Evolutionary conservation across 192 early-diverging fungal genomes (phyloP), one percentile per base, ranked within the genome.

Genomic region (Coemansia sp.): DNA sequence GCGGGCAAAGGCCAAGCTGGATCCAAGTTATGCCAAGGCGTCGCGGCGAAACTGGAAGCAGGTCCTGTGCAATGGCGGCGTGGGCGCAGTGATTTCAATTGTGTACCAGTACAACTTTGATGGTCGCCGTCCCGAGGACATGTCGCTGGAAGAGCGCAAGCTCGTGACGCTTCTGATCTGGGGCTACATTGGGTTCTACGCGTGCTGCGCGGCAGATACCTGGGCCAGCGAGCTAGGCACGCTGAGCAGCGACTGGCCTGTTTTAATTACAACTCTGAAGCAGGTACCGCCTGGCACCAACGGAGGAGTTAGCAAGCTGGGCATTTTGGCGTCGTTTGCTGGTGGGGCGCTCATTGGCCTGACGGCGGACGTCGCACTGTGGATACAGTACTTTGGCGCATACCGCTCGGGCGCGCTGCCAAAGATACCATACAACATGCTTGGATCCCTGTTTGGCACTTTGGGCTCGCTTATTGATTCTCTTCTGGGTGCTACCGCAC

Each of bases 181-280:
- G 62, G 77, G 72, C 6, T 88, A 90, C 61, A 67, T 88, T 31
- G 86, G 79, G 58, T 86, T 77, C 54, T 90, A 90, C 65, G 85
- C 89, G 5, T 89, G 88, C 66, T 90, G 89, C 53, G 75, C 78
- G 11, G 90, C 86, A 4, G 90, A 91, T 59, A 91, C 90, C 10
- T 96, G 91, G 92, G 91, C 94, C 32, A 91, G 89, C 74, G 96
- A 98, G 71, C 78, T 98, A 24, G 96, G 96, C 1, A 86, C 94
- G 14, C 76, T 98, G 20, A 91, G 87, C 70, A 84, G 84, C 27
- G 66, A 73, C 29, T 88, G 85, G 84, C 96, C 96, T 12, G 71
- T 85, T 22, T 80, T 98, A 11, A 94, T 98, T 42, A 98, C 96
- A 6, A 90, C 89, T 0, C 69, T 89, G 31, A 82, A 85, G 42